These are phyloP conservation scores for Eutrema heterophyllum DNA, from an alignment of 345 rosid species.

Conservation along the genomic window DNA sequence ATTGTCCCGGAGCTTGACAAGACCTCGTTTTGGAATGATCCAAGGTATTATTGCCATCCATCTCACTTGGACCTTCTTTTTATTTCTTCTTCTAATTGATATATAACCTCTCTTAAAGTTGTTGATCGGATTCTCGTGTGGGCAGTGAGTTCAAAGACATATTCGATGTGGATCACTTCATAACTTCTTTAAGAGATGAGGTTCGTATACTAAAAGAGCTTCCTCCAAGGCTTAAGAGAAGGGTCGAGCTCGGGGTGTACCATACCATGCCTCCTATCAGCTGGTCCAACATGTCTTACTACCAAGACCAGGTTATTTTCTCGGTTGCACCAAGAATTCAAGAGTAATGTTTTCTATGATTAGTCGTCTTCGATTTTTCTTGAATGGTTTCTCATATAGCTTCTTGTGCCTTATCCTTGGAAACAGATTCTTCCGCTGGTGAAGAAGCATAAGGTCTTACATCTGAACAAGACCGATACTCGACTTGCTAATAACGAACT, in stretches of 20 bases:
- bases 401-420: neutral
- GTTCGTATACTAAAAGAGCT: conserved; percentile 75
- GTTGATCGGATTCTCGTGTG: neutral
- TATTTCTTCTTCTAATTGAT: neutral
- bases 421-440: conserved; percentile 91
- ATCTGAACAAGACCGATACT: conserved; percentile 85
- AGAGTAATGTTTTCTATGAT: neutral
- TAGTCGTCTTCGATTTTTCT: neutral
- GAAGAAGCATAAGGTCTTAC: conserved; percentile 77
- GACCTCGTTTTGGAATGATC: conserved; percentile 89
- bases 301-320: conserved; percentile 51
- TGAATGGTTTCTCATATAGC: conserved; percentile 7
- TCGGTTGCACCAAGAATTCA: neutral
- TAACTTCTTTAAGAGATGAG: conserved; percentile 73
- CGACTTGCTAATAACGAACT: conserved; percentile 82
- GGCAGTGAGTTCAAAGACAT: conserved; percentile 81
- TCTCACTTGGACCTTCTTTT: neutral
- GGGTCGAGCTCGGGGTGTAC: conserved; percentile 53
- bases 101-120: neutral
- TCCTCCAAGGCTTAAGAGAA: conserved; percentile 72
- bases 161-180: conserved; percentile 82
- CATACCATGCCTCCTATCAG: conserved; percentile 79
- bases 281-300: conserved; percentile 87
- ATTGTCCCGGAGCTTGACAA: conserved; percentile 87
- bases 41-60: conserved; percentile 40